Evolutionary conservation across 148 eudicot genomes (phyloP), one percentile per base, ranked within the genome.

Genomic region (Suaeda aralocaspica): DNA sequence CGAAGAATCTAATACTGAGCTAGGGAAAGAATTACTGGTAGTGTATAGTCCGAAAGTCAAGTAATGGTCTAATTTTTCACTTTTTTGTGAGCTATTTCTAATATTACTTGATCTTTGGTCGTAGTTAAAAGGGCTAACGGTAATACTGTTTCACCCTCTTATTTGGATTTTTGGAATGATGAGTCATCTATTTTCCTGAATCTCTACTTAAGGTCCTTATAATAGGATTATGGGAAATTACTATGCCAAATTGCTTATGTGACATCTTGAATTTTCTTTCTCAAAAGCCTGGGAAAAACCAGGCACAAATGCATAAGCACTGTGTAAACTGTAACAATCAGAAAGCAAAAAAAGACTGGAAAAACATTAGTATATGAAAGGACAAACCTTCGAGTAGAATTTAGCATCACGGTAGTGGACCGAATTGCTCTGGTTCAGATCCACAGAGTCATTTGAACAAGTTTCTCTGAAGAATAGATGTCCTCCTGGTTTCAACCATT

Each of bases 401-500:
- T 96, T 82, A 26, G 97, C 96, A 70, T 91, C 89, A 18, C 96
- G 91, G 60, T 85, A 88, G 80, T 84, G 92, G 59, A 86, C 81
- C 2, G 92, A 91, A 59, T 88, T 87, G 76, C 50, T 81, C 75
- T 82, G 77, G 66, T 87, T 90, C 76, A 77, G 76, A 66, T 89
- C 89, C 26, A 84, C 92, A 64, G 93, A 84, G 74, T 84, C 90
- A 76, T 84, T 86, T 76, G 83, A 87, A 76, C 93, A 94, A 62
- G 96, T 82, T 64, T 94, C 99, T 55, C 90, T 85, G 72, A 91
- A 87, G 79, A 86, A 88, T 29, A 95, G 86, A 72, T 48, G 79
- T 24, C 96, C 99, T 42, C 89, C 97, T 67, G 82, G 86, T 76
- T 89, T 95, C 66, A 95, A 70, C 97, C 99, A 95, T 79, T 86